A percentile compares a stretch with the other conserved stretches of the same genome.
Evolutionary conservation across 73 alveolate species (phyloP).

Genomic region (Symbiodinium pilosum): DNA sequence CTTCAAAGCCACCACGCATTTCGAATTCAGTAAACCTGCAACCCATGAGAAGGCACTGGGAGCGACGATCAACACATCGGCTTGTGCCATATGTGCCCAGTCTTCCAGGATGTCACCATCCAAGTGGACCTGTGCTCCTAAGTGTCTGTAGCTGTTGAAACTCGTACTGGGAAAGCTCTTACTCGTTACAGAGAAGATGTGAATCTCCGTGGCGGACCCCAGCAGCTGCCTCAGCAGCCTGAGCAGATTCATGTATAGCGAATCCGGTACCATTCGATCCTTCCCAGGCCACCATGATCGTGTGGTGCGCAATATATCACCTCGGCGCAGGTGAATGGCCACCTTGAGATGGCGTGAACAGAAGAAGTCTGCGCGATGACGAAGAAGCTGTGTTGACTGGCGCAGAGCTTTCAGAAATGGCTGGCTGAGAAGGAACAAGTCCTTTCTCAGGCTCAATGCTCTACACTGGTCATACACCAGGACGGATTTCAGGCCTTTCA

Average conservation of each 20-base stretch:
- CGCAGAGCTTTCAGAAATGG: background rate
- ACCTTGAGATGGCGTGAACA: background rate
- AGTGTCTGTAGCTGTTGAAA: background rate
- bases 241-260: background rate
- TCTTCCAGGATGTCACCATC: constrained; percentile 1
- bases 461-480: background rate
- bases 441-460: background rate
- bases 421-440: background rate
- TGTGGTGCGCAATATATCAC: background rate
- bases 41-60: background rate
- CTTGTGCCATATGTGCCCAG: constrained; percentile 11
- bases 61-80: background rate
- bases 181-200: background rate
- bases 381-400: background rate
- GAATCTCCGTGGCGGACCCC: background rate
- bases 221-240: background rate
- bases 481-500: background rate
- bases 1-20: background rate
- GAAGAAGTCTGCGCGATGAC: background rate
- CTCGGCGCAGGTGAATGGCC: background rate
- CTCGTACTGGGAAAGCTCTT: background rate
- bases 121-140: background rate
- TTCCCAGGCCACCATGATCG: background rate
- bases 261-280: background rate
- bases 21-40: background rate